Conservation (phyloP, 805 yeast genomes). For the Metschnikowia picachoensis region DNA sequence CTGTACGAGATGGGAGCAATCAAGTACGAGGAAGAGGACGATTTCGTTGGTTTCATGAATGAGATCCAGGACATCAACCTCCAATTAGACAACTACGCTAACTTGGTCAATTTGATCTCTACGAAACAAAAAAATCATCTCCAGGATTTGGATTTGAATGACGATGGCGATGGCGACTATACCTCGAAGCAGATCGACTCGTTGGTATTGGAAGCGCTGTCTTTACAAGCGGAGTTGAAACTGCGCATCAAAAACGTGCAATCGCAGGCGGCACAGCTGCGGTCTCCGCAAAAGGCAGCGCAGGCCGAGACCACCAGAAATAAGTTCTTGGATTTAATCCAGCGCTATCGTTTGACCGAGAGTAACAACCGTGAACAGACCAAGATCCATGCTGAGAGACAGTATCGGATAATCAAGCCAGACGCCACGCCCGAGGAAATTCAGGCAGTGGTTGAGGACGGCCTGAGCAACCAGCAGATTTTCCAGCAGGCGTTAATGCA, state of each 20-base stretch:
- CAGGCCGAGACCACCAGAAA: constrained; percentile 89
- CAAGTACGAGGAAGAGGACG: constrained; percentile 39
- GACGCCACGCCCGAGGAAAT: constrained; percentile 82
- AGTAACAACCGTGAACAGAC: constrained; percentile 81
- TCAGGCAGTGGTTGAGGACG: constrained; percentile 76
- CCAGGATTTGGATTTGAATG: constrained; percentile 69
- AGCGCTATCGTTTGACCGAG: constrained; percentile 82
- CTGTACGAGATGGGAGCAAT: constrained; percentile 15
- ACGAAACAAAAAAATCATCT: constrained; percentile 65
- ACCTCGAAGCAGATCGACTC: constrained; percentile 74
- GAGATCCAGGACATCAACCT: constrained; percentile 59
- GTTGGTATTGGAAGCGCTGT: constrained; percentile 71
- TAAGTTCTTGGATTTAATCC: constrained; percentile 80
- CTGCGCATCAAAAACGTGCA: constrained; percentile 73
- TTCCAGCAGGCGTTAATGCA: constrained; percentile 89
- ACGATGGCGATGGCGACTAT: constrained; percentile 47
- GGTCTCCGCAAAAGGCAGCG: constrained; percentile 74
- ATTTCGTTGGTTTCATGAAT: constrained; percentile 63
- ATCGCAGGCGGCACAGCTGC: constrained; percentile 51
- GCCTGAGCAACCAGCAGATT: constrained; percentile 78
- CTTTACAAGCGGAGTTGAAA: constrained; percentile 73
- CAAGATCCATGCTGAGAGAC: constrained; percentile 86
- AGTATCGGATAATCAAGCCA: constrained; percentile 85
- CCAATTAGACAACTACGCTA: constrained; percentile 66
- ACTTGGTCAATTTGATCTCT: constrained; percentile 64